Conservation (phyloP, 768 basidiomycete species). For the Glaciozyma martinii region DNA sequence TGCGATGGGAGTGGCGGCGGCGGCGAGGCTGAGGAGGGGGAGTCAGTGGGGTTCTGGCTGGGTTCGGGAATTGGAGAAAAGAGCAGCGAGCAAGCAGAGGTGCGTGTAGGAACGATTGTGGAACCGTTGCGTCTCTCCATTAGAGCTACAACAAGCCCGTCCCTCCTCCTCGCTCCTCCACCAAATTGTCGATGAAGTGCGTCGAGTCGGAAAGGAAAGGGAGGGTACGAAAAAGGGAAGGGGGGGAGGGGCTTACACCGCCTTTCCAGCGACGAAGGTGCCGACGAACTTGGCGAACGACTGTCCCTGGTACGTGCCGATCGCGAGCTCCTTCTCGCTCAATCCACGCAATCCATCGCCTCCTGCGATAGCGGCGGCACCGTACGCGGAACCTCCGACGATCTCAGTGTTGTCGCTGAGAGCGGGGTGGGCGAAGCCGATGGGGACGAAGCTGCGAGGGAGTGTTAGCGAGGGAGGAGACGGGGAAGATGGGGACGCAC, state of each 20-base stretch:
- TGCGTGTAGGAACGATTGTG: background rate
- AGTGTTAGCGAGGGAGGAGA: slow-evolving; percentile 38
- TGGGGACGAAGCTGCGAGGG: slow-evolving; percentile 56
- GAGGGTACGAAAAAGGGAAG: no score
- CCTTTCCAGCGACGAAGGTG: slow-evolving; percentile 22
- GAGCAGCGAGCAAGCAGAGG: background rate
- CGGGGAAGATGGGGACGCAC: background rate
- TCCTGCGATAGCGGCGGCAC: slow-evolving; percentile 48
- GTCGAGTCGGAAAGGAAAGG: background rate
- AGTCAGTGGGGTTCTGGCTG: background rate
- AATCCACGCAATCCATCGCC: slow-evolving; percentile 36
- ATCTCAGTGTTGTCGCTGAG: slow-evolving; percentile 44
- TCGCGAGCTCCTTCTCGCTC: slow-evolving; percentile 27
- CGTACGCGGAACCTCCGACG: slow-evolving; percentile 60
- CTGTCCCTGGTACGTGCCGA: slow-evolving; percentile 27
- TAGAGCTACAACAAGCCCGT: background rate
- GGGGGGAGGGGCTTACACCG: slow-evolving; percentile 17
- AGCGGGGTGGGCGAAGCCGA: slow-evolving; percentile 52
- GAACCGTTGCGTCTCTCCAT: background rate
- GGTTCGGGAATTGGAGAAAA: background rate
- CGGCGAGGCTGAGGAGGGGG: background rate
- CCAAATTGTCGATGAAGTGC: background rate
- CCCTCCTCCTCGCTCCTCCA: no score
- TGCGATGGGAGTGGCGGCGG: slow-evolving; percentile 4
- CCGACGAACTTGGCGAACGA: slow-evolving; percentile 19